Base-by-base conservation (phyloP, 2,329 filamentous ascomycete genomes). In the Dactylella cylindrospora region DNA sequence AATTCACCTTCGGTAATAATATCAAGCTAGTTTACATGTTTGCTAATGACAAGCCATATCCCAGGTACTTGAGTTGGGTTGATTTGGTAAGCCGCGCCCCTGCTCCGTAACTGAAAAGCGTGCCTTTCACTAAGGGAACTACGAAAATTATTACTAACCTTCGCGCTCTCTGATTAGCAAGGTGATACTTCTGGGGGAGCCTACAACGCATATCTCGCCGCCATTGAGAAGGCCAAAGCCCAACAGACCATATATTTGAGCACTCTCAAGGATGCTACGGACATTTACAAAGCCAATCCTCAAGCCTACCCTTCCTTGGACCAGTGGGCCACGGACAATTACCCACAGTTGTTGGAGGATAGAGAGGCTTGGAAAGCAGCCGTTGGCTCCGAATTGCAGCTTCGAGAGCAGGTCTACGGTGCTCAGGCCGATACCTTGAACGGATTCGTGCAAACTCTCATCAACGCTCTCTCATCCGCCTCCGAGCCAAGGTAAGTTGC, bases 51-150 rank as follows among this genome's bases (percentile, higher is more conserved):
- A n/a, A n/a, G n/a, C n/a, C n/a, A n/a, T n/a, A n/a, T n/a, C 17
- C 26, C 32, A 53, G 49, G 29, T 53, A 53, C 15, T 22, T 53
- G 12, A 53, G 9, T 9, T 44, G 44, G 7, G 49, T 53, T 3
- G 31, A 53, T 22, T 9, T 44, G 5, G 39, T 53, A 29, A 43
- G 49, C 31, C 29, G 15, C n/a, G n/a, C n/a, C n/a, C n/a, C n/a
- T n/a, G n/a, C n/a, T n/a, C n/a, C n/a, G n/a, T n/a, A n/a, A n/a
- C n/a, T n/a, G n/a, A n/a, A n/a, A n/a, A n/a, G n/a, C n/a, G n/a
- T n/a, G n/a, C n/a, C n/a, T n/a, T n/a, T n/a, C n/a, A n/a, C n/a
- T n/a, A n/a, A n/a, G n/a, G n/a, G n/a, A n/a, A n/a, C n/a, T n/a
- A n/a, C 13, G 5, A 8, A 39, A 39, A 2, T 5, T 5, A 32